Percentiles rank a stretch among this genome's conserved stretches.
Conservation (phyloP, 495 filamentous ascomycete species). For the Xylaria palmicola region DNA sequence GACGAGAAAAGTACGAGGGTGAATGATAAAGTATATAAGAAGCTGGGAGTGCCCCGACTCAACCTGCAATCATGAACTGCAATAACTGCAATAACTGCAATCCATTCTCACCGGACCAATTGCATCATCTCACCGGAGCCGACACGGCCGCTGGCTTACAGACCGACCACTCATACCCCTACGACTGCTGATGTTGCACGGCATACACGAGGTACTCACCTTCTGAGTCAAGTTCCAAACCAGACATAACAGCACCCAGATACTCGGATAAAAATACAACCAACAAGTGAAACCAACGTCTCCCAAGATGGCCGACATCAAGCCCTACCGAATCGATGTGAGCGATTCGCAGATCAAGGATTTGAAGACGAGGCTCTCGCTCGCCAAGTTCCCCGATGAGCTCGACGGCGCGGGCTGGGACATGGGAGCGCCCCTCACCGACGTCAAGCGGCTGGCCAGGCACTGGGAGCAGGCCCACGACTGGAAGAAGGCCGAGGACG, state of each 20-base stretch:
- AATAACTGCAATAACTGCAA: neutral
- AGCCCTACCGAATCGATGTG: conserved; percentile 35
- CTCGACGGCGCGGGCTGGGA: conserved; percentile 33
- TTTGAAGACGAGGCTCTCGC: conserved; percentile 32
- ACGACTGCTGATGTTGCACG: neutral
- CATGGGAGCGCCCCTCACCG: conserved; percentile 47
- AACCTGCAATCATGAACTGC: neutral
- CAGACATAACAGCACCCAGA: neutral
- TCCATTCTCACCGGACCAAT: no score
- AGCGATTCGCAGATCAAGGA: conserved; percentile 26
- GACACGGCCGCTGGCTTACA: neutral
- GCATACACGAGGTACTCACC: no score
- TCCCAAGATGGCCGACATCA: conserved; percentile 30
- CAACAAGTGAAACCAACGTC: neutral
- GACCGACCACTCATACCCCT: neutral
- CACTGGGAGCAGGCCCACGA: conserved; percentile 51
- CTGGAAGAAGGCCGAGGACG: conserved; percentile 46
- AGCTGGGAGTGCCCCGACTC: neutral
- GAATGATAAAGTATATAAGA: neutral
- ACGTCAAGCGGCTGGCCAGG: conserved; percentile 49
- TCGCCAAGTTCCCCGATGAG: conserved; percentile 36
- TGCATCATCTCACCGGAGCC: neutral
- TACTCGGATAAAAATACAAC: neutral
- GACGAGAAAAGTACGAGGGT: neutral
- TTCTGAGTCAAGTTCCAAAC: neutral